phyloP scores from a whole-genome alignment of 2,329 filamentous ascomycete genomes.

The Verticillium albo-atrum region DNA sequence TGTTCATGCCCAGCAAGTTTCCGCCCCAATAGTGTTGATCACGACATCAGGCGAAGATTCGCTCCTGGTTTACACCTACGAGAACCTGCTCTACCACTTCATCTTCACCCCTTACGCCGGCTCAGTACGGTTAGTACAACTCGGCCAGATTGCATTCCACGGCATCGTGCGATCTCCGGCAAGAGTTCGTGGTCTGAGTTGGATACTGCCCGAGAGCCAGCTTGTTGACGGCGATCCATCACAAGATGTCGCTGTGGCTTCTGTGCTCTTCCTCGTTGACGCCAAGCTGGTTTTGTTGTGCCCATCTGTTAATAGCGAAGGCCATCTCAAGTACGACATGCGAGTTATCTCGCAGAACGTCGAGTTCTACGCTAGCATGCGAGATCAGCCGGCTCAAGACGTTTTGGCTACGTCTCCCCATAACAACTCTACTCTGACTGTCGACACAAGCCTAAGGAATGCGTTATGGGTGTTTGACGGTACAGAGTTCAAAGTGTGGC shows the following conservation, averaged over 20 bases:
- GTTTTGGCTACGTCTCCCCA: background rate
- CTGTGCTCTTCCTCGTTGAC: constrained; percentile 93
- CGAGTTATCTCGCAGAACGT: constrained; percentile 92
- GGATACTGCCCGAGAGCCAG: constrained; percentile 90
- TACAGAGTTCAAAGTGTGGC: constrained; percentile 79
- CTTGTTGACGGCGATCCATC: constrained; percentile 88
- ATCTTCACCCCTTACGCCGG: constrained; percentile 72
- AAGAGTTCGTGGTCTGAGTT: constrained; percentile 87
- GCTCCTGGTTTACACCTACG: constrained; percentile 91
- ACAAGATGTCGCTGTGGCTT: constrained; percentile 89
- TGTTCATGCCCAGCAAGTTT: constrained; percentile 72
- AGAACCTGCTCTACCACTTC: constrained; percentile 93
- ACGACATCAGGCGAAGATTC: constrained; percentile 91
- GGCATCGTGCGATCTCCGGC: constrained; percentile 93
- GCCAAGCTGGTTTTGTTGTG: constrained; percentile 92
- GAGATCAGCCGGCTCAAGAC: constrained; percentile 62
- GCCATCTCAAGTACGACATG: constrained; percentile 96
- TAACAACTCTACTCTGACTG: background rate
- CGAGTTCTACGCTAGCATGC: constrained; percentile 90
- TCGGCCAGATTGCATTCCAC: constrained; percentile 97
- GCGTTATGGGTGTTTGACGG: constrained; percentile 96
- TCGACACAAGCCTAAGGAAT: constrained; percentile 54
- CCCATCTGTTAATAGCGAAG: constrained; percentile 75
- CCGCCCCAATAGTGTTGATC: constrained; percentile 84
- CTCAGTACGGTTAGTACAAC: constrained; percentile 74